Conservation (phyloP, 257 asterid genomes). For the Catharanthus roseus region DNA sequence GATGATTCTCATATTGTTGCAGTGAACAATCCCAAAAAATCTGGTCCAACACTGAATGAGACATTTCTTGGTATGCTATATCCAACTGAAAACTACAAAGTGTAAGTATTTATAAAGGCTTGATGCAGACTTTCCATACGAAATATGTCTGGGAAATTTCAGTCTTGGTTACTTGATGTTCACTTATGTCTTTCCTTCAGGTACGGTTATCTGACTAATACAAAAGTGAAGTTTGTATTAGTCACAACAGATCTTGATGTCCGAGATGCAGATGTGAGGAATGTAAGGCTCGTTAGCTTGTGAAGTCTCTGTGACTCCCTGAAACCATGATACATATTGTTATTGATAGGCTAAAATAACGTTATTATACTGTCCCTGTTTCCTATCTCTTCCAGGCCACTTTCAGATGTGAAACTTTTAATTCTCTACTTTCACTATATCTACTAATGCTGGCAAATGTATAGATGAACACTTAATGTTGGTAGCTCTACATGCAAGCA, state of each 20-base stretch:
- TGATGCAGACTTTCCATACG: neutral
- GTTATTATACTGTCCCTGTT: neutral
- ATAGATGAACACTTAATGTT: neutral
- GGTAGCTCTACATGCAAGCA: neutral
- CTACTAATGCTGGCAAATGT: neutral
- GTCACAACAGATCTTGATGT: slow-evolving; percentile 97
- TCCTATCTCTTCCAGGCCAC: neutral
- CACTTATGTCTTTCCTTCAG: slow-evolving; percentile 33
- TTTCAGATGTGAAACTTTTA: neutral
- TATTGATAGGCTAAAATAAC: neutral
- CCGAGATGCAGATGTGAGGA: slow-evolving; percentile 87
- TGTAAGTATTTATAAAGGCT: slow-evolving; percentile 42
- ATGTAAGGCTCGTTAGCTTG: slow-evolving; percentile 45
- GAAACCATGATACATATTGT: neutral
- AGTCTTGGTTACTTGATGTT: neutral
- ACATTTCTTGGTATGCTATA: slow-evolving; percentile 95
- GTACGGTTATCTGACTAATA: slow-evolving; percentile 93
- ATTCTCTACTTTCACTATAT: neutral
- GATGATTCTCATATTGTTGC: slow-evolving; percentile 28
- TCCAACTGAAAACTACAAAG: slow-evolving; percentile 98
- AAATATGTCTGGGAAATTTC: neutral
- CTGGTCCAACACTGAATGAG: slow-evolving; percentile 83
- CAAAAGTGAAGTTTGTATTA: slow-evolving; percentile 94
- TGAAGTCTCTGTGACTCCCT: neutral
- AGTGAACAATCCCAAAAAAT: slow-evolving; percentile 97